Evolutionary conservation across 2,329 filamentous ascomycete species (phyloP).

Genomic region (Lasiodiplodia theobromae): DNA sequence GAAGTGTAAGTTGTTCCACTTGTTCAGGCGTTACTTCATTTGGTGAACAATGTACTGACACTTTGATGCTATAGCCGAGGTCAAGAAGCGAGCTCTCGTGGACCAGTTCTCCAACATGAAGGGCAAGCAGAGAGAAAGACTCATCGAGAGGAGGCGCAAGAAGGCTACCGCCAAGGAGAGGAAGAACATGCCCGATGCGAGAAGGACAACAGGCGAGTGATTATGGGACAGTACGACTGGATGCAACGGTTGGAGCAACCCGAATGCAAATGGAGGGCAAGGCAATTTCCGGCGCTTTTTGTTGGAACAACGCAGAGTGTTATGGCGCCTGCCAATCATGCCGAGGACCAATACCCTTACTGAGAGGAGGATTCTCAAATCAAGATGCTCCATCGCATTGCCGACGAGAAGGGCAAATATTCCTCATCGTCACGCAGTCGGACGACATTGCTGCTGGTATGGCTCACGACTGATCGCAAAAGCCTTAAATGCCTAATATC

Average conservation of each 20-base stretch:
- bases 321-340: not conserved
- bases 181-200: conserved; percentile 60
- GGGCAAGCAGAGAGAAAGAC: conserved; percentile 70
- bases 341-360: not conserved
- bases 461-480: not conserved
- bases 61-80: conserved; percentile 62
- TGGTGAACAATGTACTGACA: conserved; percentile 31
- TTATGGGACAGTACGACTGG: not conserved
- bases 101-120: conserved; percentile 29
- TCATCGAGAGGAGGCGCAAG: conserved; percentile 87
- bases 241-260: not conserved
- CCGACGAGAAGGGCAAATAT: not conserved
- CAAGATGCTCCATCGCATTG: not conserved
- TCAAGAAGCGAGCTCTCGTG: conserved; percentile 25
- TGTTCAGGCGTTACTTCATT: not conserved
- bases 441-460: not conserved
- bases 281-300: not conserved
- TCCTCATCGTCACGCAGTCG: not conserved
- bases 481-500: not conserved
- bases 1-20: conserved; percentile 57
- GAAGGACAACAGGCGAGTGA: conserved; percentile 21
- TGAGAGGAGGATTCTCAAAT: not conserved
- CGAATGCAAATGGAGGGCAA: not conserved
- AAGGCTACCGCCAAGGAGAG: conserved; percentile 87
- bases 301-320: not conserved